These are phyloP conservation scores for Osmanthus fragrans DNA, from an alignment of 257 asterid species.

Conservation along the genomic window DNA sequence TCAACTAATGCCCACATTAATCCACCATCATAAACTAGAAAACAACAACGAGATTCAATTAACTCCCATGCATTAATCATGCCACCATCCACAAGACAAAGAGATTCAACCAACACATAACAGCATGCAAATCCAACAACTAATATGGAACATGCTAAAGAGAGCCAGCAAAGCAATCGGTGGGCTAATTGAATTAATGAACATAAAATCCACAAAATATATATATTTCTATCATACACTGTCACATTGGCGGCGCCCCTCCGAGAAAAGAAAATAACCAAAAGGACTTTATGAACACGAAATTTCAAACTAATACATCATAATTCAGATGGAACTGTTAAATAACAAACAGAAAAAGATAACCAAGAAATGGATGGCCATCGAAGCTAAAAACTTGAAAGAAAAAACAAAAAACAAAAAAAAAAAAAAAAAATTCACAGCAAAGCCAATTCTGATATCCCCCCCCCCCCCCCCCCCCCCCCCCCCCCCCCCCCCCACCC, in stretches of 20 bases:
- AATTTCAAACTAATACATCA: neutral
- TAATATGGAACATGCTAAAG: neutral
- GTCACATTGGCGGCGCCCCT: neutral
- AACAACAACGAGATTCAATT: neutral
- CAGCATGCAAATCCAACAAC: neutral
- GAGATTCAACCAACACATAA: slow-evolving; percentile 26
- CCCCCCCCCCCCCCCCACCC: neutral
- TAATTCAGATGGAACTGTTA: neutral
- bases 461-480: neutral
- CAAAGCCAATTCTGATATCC: neutral
- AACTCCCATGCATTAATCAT: neutral
- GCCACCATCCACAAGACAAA: neutral
- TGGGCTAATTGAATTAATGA: neutral
- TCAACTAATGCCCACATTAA: neutral
- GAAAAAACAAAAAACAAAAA: too few relatives aligned
- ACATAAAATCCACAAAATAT: too few relatives aligned
- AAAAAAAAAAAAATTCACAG: neutral
- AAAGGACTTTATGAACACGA: neutral
- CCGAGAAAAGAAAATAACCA: neutral
- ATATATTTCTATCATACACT: slow-evolving; percentile 2
- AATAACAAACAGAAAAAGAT: neutral
- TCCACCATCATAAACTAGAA: neutral
- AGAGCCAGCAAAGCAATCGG: neutral
- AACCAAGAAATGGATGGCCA: neutral
- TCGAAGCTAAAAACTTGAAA: neutral